Percentiles rank a stretch among this genome's conserved stretches.
These are phyloP conservation scores for Rubus parviflorus DNA, from an alignment of 306 rosid species.

Conservation along the genomic window DNA sequence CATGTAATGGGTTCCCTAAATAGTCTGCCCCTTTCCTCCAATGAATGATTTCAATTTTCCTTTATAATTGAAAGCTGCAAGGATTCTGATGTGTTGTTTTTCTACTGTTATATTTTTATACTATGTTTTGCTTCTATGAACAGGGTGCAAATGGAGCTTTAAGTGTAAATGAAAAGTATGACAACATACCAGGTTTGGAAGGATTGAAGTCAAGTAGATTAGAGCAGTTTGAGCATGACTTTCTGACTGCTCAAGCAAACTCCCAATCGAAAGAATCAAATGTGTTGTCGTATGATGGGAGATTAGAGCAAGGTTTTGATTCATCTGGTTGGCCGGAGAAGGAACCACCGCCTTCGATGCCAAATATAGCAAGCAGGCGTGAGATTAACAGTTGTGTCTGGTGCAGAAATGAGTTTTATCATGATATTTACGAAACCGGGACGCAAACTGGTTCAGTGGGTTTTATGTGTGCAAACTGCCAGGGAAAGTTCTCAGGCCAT, in stretches of 20 bases:
- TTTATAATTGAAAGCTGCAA: not conserved
- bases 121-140: conserved; percentile 12
- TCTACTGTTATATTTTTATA: not conserved
- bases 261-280: conserved; percentile 22
- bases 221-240: conserved; percentile 14
- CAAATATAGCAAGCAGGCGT: conserved; percentile 19
- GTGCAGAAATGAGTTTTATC: conserved; percentile 34
- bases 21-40: not conserved
- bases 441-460: conserved; percentile 34
- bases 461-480: conserved; percentile 41
- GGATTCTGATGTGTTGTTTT: conserved; percentile 7
- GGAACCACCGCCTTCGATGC: conserved; percentile 24
- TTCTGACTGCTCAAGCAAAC: conserved; percentile 27
- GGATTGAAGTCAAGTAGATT: conserved; percentile 16
- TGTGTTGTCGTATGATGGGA: conserved; percentile 21
- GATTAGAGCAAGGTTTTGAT: conserved; percentile 25
- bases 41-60: not conserved
- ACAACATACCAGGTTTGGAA: conserved; percentile 18
- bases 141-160: conserved; percentile 31
- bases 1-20: not conserved
- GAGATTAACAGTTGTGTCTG: conserved; percentile 30
- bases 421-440: conserved; percentile 21
- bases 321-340: conserved; percentile 29
- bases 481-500: conserved; percentile 34
- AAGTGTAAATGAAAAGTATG: conserved; percentile 19